Base-by-base conservation (phyloP, 495 filamentous ascomycete species). In the Aspergillus egyptiacus region DNA sequence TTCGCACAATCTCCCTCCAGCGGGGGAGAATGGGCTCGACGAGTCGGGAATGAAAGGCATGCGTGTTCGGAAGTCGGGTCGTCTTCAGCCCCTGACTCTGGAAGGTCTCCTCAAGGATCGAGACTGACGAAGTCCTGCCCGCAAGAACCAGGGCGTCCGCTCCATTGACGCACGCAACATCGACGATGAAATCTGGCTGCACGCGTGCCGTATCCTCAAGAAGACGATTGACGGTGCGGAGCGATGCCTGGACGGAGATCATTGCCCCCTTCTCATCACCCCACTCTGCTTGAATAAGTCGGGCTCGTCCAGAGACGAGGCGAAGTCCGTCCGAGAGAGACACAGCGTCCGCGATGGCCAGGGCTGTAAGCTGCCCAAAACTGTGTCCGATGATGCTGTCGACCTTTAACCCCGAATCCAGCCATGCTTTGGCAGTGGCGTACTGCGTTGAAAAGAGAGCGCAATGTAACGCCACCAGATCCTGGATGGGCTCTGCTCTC, bases 341-440 rank as follows among this genome's bases (percentile, higher is more conserved):
- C 0, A 82, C 23, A 0, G 37, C 46, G 0, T 64, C 68, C 11
- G 69, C 56, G 4, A 82, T 56, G 17, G 56, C 66, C 0, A 81
- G 41, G 0, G 74, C 76, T 5, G 73, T 73, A 0, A 81, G 57
- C 51, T 81, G 60, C 1, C 79, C 79, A 48, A 82, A 74, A 41
- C 70, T 75, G 48, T 81, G 79, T 0, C 78, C 79, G 15, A 82
- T 38, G 0, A 79, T 27, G 0, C 56, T 44, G 2, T 47, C 55
- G 0, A 69, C 56, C 13, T 60, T 18, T 3, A 80, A 46, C 0
- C 78, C 76, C 11, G 55, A 66, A 18, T 74, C 74, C 0, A 81
- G 62, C 78, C 79, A 82, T 6, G 55, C 38, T 44, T 51, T 65
- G 1, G 79, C 77, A 35, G 57, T 63, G 0, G 78, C 52, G 47